Base-by-base conservation (phyloP, 805 yeast species). In the Metschnikowia lachancei region DNA sequence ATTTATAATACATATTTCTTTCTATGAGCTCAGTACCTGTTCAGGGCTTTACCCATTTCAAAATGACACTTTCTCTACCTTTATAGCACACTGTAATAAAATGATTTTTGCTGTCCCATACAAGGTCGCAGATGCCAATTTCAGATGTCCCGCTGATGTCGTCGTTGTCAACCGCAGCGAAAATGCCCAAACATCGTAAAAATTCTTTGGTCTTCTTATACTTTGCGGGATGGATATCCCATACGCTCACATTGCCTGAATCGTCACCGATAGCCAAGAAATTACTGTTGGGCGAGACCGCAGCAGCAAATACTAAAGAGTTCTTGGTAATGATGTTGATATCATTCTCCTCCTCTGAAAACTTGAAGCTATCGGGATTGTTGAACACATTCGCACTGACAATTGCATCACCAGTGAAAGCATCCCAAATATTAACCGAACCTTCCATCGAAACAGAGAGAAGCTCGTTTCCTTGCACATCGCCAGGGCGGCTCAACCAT, bases 391-490 rank as follows among this genome's bases (percentile, higher is more conserved):
- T 58, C 11, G 68, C 59, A 32, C 69, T 57, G 47, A 64, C 62
- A 20, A 77, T 32, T 6, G 65, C 56, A 17, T 64, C 67, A 14
- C 77, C 80, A n/a, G 60, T 60, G 26, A 61, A 62, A 2, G 78
- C 71, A 52, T 84, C 78, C 95, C 95, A 87, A 0, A 87, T 53
- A 49, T 84, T 75, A 1, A 84, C 66, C 0, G 83, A 69, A 0
- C 94, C 88, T 54, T 90, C 95, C 63, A 87, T 66, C 1, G 94
- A 82, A 2, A 82, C 72, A 12, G 56, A 50, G 1, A 55, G 46
- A 16, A 55, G 50, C 43, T 50, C 52, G 36, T 50, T 54, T n/a
- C 57, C 59, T 32, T 55, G 51, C 18, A 54, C 40, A 30, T 54
- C 57, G 10, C 42, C 49, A 4, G 54, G 39, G 19, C 56, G 56